Evolutionary conservation across 2,329 filamentous ascomycete genomes (phyloP).

Genomic region (Ophiostoma populinum): DNA sequence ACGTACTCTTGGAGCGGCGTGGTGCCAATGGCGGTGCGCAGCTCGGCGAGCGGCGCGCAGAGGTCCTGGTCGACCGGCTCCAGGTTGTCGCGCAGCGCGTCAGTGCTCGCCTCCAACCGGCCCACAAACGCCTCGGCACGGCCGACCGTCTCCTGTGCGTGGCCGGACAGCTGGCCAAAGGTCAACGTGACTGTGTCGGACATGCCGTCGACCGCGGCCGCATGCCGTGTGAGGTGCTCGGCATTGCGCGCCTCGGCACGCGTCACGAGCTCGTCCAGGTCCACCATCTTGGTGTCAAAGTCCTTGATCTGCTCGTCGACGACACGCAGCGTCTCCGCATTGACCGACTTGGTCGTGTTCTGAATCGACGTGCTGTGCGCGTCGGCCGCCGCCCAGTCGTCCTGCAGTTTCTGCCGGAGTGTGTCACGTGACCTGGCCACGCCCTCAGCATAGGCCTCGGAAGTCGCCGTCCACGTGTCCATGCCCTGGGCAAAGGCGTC

Average conservation of each 20-base stretch:
- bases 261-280: conserved; percentile 77
- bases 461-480: conserved; percentile 54
- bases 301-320: conserved; percentile 80
- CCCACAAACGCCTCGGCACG: conserved; percentile 51
- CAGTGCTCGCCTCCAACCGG: conserved; percentile 45
- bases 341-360: conserved; percentile 66
- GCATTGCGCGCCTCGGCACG: conserved; percentile 69
- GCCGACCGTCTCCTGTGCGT: conserved; percentile 51
- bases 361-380: conserved; percentile 72
- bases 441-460: conserved; percentile 50
- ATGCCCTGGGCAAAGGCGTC: conserved; percentile 52
- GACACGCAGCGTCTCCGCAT: conserved; percentile 76
- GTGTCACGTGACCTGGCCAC: conserved; percentile 57
- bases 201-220: conserved; percentile 46
- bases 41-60: conserved; percentile 49
- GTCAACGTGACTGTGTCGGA: conserved; percentile 54
- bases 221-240: conserved; percentile 54
- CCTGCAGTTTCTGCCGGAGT: conserved; percentile 66
- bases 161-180: conserved; percentile 51
- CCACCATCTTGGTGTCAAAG: conserved; percentile 74
- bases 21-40: conserved; percentile 50
- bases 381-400: conserved; percentile 68
- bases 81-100: conserved; percentile 40
- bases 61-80: conserved; percentile 42
- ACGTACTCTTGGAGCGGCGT: conserved; percentile 62